phyloP scores from a whole-genome alignment of 2,329 filamentous ascomycete species.

The Chrysoporthe austroafricana region DNA sequence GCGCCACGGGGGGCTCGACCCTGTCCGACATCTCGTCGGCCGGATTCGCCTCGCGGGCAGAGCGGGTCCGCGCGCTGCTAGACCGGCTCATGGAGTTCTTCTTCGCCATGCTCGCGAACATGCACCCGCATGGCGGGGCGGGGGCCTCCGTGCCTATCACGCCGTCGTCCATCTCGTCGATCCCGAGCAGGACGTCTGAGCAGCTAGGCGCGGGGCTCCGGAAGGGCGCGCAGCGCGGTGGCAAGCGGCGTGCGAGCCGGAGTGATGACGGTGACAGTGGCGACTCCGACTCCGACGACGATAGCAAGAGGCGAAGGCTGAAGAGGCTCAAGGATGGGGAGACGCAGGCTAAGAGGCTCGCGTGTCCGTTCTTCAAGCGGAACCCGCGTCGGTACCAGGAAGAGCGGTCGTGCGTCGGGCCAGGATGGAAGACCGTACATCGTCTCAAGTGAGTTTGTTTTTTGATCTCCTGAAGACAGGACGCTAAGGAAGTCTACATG shows the following conservation, averaged over 20 bases:
- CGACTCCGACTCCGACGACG: conserved; percentile 2
- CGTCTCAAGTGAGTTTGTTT: conserved; percentile 25
- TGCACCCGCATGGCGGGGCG: background rate
- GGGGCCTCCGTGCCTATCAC: background rate
- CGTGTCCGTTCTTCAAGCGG: conserved; percentile 31
- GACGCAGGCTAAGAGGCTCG: conserved; percentile 22
- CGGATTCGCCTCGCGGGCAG: conserved; percentile 8
- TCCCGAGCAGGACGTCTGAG: background rate
- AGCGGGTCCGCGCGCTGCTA: conserved; percentile 22
- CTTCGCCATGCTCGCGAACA: conserved; percentile 16
- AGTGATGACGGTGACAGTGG: conserved; percentile 9
- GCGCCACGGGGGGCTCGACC: background rate
- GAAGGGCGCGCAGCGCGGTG: background rate
- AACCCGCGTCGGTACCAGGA: conserved; percentile 25
- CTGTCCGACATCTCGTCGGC: background rate
- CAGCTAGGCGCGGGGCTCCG: background rate
- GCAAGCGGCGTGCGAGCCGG: conserved; percentile 16
- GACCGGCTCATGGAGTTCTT: conserved; percentile 29
- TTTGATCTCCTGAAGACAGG: background rate
- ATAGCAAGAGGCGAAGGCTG: background rate
- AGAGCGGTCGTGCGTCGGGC: conserved; percentile 28
- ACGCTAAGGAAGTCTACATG: no score
- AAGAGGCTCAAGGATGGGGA: conserved; percentile 23
- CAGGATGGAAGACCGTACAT: conserved; percentile 28
- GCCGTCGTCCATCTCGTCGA: background rate